phyloP scores from a whole-genome alignment of 164 flowering plant genomes.

The Vitis rotundifolia region DNA sequence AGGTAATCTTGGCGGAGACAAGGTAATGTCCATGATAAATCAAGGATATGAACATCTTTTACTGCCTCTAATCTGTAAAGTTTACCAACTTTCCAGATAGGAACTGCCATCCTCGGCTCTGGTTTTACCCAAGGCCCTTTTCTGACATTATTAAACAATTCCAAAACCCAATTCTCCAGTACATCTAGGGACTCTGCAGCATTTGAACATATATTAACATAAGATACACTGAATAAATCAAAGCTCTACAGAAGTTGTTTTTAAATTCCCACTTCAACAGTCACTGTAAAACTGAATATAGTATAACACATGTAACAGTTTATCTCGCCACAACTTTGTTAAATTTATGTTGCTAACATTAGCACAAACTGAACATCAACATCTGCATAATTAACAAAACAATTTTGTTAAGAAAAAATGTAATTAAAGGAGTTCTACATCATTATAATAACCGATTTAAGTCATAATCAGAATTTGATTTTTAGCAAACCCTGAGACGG shows the following conservation, averaged over 20 bases:
- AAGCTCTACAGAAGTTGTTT: neutral
- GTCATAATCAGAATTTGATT: too few relatives aligned
- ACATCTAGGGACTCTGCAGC: constrained; percentile 80
- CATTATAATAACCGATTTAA: too few relatives aligned
- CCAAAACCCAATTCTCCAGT: constrained; percentile 84
- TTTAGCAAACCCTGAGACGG: too few relatives aligned
- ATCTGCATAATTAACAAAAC: too few relatives aligned
- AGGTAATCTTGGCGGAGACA: constrained; percentile 73
- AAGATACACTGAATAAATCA: neutral
- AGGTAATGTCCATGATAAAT: constrained; percentile 90
- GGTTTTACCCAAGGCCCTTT: constrained; percentile 40
- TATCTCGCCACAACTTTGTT: too few relatives aligned
- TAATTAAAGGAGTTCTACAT: too few relatives aligned
- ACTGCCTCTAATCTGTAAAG: constrained; percentile 84
- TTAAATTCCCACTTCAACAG: too few relatives aligned
- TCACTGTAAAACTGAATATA: too few relatives aligned
- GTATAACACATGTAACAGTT: too few relatives aligned
- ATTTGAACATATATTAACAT: constrained; percentile 14
- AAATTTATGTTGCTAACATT: too few relatives aligned
- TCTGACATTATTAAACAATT: constrained; percentile 64
- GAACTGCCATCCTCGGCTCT: constrained; percentile 35
- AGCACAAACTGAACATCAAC: too few relatives aligned
- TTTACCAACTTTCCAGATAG: constrained; percentile 84
- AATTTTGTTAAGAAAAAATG: too few relatives aligned
- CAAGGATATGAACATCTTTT: constrained; percentile 86